Percentiles rank a stretch among this genome's conserved stretches.
Conservation (phyloP, 352 stramenopile genomes). For the Phytophthora tentaculata region DNA sequence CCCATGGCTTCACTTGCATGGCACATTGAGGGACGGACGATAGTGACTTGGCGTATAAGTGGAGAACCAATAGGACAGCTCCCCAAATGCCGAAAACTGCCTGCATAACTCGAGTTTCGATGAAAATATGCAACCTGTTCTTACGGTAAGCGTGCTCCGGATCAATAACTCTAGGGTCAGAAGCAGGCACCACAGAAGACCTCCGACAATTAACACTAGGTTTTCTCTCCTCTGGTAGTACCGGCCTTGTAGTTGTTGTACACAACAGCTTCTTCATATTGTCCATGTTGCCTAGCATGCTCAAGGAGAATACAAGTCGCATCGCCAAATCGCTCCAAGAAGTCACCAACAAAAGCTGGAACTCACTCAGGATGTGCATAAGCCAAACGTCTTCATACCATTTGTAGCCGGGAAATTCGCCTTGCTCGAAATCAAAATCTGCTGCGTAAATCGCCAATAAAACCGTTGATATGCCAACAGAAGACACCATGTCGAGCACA, state of each 20-base stretch:
- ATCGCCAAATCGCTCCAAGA: conserved; percentile 30
- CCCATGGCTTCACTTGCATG: conserved; percentile 38
- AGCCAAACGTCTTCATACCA: conserved; percentile 33
- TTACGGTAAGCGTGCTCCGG: not conserved
- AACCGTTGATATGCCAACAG: conserved; percentile 29
- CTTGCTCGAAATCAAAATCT: conserved; percentile 29
- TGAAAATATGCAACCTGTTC: not conserved
- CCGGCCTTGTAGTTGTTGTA: not conserved
- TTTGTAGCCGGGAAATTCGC: not conserved
- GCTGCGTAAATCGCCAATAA: conserved; percentile 10
- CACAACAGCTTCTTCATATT: conserved; percentile 23
- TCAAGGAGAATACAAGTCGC: conserved; percentile 25
- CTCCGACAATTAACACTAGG: not conserved
- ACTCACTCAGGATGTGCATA: conserved; percentile 39
- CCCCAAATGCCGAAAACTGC: conserved; percentile 23
- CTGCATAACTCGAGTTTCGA: conserved; percentile 6
- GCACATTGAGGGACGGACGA: conserved; percentile 17
- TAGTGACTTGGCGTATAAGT: conserved; percentile 30
- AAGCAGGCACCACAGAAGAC: not conserved
- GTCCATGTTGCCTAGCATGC: conserved; percentile 27
- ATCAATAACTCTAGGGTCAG: not conserved
- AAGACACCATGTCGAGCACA: conserved; percentile 38
- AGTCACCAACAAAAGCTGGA: conserved; percentile 37
- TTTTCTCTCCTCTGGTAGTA: not conserved
- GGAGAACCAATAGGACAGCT: conserved; percentile 11